Percentiles rank a stretch among this genome's conserved stretches.
Evolutionary conservation across 805 yeast species (phyloP).

Genomic region (Candida broadrunensis): DNA sequence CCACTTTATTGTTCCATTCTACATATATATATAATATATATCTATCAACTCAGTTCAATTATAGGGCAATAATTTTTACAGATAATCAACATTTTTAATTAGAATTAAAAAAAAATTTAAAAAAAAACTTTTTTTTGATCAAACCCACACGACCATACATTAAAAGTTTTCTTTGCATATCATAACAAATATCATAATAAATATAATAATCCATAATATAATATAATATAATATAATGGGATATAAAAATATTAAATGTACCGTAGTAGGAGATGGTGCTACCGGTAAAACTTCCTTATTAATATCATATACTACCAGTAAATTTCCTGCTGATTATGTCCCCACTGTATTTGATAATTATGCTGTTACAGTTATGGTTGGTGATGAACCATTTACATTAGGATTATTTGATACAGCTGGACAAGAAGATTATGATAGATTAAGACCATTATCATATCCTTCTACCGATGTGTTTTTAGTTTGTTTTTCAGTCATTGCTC

Average conservation of each 20-base stretch:
- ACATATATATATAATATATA: too few species aligned
- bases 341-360: conserved; percentile 98
- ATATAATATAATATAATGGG: neutral
- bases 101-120: too few species aligned
- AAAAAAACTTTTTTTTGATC: too few species aligned
- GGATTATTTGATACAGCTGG: conserved; percentile 99
- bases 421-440: conserved; percentile 97
- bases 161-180: too few species aligned
- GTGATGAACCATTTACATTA: conserved; percentile 95
- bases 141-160: too few species aligned
- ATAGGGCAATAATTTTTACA: too few species aligned
- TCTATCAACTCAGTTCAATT: too few species aligned
- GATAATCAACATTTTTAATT: too few species aligned
- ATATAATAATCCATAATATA: too few species aligned
- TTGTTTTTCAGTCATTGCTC: conserved; percentile 94
- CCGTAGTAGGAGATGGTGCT: conserved; percentile 99
- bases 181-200: too few species aligned
- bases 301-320: conserved; percentile 93
- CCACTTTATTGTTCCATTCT: too few species aligned
- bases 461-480: conserved; percentile 95
- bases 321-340: conserved; percentile 96
- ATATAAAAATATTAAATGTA: conserved; percentile 65
- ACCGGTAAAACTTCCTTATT: conserved; percentile 96
- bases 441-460: conserved; percentile 95
- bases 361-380: conserved; percentile 93